These are phyloP conservation scores for Saccharomycopsis malanga DNA, from an alignment of 805 yeast species.

Conservation along the genomic window DNA sequence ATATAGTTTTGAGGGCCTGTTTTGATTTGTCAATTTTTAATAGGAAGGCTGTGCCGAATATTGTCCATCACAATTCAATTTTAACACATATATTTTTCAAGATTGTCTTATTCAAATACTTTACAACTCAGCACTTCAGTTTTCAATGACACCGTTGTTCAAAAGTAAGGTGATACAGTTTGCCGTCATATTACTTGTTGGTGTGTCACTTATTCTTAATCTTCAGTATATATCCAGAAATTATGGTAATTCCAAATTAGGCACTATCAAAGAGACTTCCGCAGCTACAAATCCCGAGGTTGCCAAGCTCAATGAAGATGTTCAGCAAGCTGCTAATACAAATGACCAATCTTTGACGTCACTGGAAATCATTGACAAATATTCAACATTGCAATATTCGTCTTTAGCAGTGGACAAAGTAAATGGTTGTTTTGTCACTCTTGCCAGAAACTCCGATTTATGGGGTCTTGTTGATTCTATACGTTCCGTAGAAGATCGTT, in stretches of 20 bases:
- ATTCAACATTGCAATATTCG: neutral
- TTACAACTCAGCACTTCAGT: too few relatives aligned
- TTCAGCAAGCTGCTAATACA: neutral
- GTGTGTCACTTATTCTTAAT: neutral
- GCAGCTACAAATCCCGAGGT: too few relatives aligned
- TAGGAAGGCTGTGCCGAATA: too few relatives aligned
- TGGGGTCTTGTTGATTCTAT: conserved; percentile 53
- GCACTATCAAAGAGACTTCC: too few relatives aligned
- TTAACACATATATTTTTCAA: too few relatives aligned
- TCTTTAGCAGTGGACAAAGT: conserved; percentile 15
- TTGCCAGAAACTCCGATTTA: conserved; percentile 66
- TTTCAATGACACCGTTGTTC: neutral
- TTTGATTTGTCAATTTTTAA: too few relatives aligned
- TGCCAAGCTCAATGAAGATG: neutral
- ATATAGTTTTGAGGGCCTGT: too few relatives aligned
- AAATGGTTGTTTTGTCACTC: conserved; percentile 68
- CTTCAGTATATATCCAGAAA: neutral
- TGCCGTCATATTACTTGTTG: neutral
- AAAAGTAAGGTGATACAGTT: neutral
- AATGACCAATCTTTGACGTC: neutral
- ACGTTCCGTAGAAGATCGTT: conserved; percentile 67
- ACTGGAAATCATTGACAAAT: conserved; percentile 6
- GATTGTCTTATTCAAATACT: too few relatives aligned
- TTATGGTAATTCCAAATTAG: neutral
- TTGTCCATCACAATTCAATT: too few relatives aligned